Percentiles rank a stretch among this genome's conserved stretches.
phyloP scores from a whole-genome alignment of 2,329 filamentous ascomycete genomes.

The Aspergillus fischeri region DNA sequence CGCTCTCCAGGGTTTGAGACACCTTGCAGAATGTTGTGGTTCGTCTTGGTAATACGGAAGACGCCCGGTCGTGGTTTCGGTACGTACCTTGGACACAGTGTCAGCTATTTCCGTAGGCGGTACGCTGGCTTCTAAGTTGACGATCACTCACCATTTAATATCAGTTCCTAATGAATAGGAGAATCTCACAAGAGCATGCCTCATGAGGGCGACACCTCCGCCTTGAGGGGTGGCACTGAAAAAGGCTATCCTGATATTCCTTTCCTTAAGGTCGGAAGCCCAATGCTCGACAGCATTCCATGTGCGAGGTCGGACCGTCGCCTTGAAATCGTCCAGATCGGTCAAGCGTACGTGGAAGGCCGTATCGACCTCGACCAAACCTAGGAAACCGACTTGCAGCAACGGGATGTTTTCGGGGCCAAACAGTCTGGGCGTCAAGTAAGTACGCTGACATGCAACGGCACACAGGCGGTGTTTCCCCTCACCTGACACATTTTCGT shows the following conservation, averaged over 20 bases:
- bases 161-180: conserved; percentile 63
- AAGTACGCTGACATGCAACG: background rate
- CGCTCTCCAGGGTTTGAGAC: conserved; percentile 63
- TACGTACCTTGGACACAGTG: conserved; percentile 51
- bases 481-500: conserved; percentile 68
- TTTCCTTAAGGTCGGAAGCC: conserved; percentile 58
- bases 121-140: background rate
- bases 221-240: conserved; percentile 78
- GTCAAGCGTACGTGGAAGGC: conserved; percentile 61
- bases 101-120: conserved; percentile 5
- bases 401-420: conserved; percentile 68
- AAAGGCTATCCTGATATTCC: conserved; percentile 67
- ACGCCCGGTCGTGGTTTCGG: conserved; percentile 75
- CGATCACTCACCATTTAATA: conserved; percentile 62
- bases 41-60: conserved; percentile 80
- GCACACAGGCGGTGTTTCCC: background rate
- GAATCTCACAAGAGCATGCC: conserved; percentile 72
- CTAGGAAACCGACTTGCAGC: conserved; percentile 61
- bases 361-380: conserved; percentile 67
- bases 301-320: conserved; percentile 58
- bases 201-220: conserved; percentile 78
- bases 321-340: conserved; percentile 54
- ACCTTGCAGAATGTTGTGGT: conserved; percentile 84
- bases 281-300: conserved; percentile 64
- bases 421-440: conserved; percentile 53